phyloP scores from a whole-genome alignment of 352 stramenopile genomes.

The Globisporangium emineosum region DNA sequence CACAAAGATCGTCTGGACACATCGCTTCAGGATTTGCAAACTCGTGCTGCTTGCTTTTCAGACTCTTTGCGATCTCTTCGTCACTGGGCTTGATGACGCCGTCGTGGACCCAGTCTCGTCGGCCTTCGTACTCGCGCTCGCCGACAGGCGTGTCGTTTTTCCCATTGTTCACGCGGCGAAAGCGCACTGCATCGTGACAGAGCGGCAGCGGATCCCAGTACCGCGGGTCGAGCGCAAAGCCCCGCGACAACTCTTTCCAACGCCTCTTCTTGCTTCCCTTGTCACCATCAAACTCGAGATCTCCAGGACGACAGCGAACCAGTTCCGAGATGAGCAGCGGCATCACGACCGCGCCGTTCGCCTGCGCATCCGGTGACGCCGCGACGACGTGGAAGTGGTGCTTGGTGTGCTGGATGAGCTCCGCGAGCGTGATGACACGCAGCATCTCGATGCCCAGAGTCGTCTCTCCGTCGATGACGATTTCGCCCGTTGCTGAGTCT shows the following conservation, averaged over 20 bases:
- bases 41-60: constrained; percentile 23
- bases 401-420: constrained; percentile 31
- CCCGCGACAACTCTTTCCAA: constrained; percentile 59
- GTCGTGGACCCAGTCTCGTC: constrained; percentile 33
- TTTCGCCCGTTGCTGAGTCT: constrained; percentile 12
- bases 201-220: constrained; percentile 56
- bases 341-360: constrained; percentile 42
- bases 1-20: constrained; percentile 24
- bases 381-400: constrained; percentile 39
- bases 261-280: neutral
- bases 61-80: constrained; percentile 21
- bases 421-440: constrained; percentile 29
- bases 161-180: constrained; percentile 30
- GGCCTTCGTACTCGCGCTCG: constrained; percentile 54
- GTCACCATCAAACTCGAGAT: constrained; percentile 15
- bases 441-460: constrained; percentile 29
- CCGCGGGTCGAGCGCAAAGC: constrained; percentile 56
- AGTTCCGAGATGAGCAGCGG: constrained; percentile 63
- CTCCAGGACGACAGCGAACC: constrained; percentile 21
- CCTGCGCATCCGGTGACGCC: constrained; percentile 15
- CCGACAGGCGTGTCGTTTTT: constrained; percentile 15
- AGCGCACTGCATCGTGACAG: constrained; percentile 50
- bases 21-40: constrained; percentile 32
- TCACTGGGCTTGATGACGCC: constrained; percentile 52
- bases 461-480: constrained; percentile 34